Base-by-base conservation (phyloP, 495 filamentous ascomycete species). In the Aspergillus mulundensis region DNA sequence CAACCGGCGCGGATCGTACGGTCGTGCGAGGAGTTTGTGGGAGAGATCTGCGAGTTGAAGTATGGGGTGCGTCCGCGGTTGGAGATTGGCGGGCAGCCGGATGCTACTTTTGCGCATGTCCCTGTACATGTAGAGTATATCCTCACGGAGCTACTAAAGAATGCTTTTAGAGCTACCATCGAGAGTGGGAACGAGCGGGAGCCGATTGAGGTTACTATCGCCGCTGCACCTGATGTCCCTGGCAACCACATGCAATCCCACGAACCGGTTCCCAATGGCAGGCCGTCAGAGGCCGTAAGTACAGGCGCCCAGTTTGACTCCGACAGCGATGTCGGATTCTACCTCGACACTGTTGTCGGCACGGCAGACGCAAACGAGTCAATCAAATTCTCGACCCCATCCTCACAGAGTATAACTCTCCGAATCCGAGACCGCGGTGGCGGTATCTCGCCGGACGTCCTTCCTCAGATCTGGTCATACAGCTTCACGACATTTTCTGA, bases 61-160 rank as follows among this genome's bases (percentile, higher is more conserved):
- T 98, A 97, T 70, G 94, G 94, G 16, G 87, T 95, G 2, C 83
- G 94, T 0, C 94, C 94, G 1, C 79, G 81, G 12, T 77, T 96
- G 60, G 71, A 86, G 12, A 89, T 98, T 60, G 86, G 90, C 56
- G 94, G 93, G 25, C 82, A 93, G 59, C 83, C 87, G 0, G 84
- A 88, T 40, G 87, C 91, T 12, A 81, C 81, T 0, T 93, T 97
- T 62, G 91, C 94, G 14, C 91, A 95, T 60, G 85, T 98, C 5
- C 93, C 94, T 6, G 92, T 95, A 54, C 94, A 98, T 68, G 77
- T 97, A 15, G 94, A 97, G 68, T 98, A 98, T 69, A 96, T 98
- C 59, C 79, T 96, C 54, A 97, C 93, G 0, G 94, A 98, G 71
- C 81, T 98, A 7, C 75, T 98, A 45, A 98, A 98, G 70, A 98